A percentile compares a stretch with the other conserved stretches of the same genome.
These are phyloP conservation scores for Dryas integrifolia DNA, from an alignment of 331 rosid species.

Conservation along the genomic window DNA sequence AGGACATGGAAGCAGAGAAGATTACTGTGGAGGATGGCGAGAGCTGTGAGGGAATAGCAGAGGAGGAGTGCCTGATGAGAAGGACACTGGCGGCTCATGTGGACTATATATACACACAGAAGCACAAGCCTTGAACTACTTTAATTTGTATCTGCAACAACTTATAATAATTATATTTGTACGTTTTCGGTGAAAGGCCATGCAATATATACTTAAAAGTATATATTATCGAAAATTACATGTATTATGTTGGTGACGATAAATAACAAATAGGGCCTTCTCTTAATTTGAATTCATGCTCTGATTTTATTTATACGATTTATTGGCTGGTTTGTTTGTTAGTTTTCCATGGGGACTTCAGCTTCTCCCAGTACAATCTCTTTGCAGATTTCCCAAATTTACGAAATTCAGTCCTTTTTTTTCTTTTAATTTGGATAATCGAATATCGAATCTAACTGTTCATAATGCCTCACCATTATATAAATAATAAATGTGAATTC, in stretches of 20 bases:
- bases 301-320: too few species aligned
- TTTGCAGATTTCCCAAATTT: neutral
- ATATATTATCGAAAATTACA: neutral
- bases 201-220: neutral
- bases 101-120: conserved; percentile 73
- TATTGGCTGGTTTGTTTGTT: too few species aligned
- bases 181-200: neutral
- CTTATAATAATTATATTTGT: neutral
- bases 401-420: neutral
- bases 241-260: neutral
- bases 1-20: conserved; percentile 27
- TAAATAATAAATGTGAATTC: too few species aligned
- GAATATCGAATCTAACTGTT: too few species aligned
- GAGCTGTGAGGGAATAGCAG: conserved; percentile 38
- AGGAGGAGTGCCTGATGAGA: conserved; percentile 62
- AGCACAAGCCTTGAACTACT: conserved; percentile 41
- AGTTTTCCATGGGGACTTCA: too few species aligned
- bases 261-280: neutral
- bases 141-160: too few species aligned
- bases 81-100: conserved; percentile 62
- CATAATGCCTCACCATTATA: too few species aligned
- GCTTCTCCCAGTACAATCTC: neutral
- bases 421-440: too few species aligned
- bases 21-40: conserved; percentile 27
- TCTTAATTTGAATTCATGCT: neutral